A percentile compares a stretch with the other conserved stretches of the same genome.
Evolutionary conservation across 2,329 filamentous ascomycete species (phyloP).

Genomic region (Lasiodiplodia sp.): DNA sequence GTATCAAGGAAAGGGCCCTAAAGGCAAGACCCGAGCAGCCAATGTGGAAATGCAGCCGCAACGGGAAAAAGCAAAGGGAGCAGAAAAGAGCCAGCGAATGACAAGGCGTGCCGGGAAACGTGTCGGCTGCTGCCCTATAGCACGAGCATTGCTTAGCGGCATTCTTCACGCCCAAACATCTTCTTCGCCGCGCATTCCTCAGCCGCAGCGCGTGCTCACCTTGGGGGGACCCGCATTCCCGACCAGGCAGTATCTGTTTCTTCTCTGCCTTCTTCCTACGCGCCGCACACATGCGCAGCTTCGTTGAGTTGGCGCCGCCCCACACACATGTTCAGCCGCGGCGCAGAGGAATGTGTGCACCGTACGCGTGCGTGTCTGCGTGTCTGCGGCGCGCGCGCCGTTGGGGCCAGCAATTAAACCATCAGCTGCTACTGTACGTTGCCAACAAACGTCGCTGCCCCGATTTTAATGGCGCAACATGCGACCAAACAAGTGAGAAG

Average conservation of each 20-base stretch:
- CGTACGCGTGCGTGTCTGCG: constrained; percentile 1
- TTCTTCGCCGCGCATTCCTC: neutral
- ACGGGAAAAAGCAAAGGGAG: neutral
- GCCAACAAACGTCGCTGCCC: neutral
- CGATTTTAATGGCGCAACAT: neutral
- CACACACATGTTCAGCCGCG: neutral
- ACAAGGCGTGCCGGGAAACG: neutral
- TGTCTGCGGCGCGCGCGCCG: neutral
- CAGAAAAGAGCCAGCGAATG: neutral
- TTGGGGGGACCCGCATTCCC: neutral
- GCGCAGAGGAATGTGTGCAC: neutral
- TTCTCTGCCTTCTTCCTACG: neutral
- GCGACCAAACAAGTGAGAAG: neutral
- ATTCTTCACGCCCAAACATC: constrained; percentile 5
- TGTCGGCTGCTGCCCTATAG: constrained; percentile 6
- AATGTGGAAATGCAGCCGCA: neutral
- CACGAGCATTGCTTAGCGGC: neutral
- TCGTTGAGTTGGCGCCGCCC: neutral
- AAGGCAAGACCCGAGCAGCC: neutral
- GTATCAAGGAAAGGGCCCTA: too few relatives aligned
- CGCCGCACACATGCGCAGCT: constrained; percentile 2
- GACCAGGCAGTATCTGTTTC: neutral
- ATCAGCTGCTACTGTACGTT: neutral
- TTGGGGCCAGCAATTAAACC: neutral
- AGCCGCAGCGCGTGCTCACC: constrained; percentile 2